These are phyloP conservation scores for Aspergillus sp. DNA, from an alignment of 2,329 filamentous ascomycete genomes.

Conservation along the genomic window DNA sequence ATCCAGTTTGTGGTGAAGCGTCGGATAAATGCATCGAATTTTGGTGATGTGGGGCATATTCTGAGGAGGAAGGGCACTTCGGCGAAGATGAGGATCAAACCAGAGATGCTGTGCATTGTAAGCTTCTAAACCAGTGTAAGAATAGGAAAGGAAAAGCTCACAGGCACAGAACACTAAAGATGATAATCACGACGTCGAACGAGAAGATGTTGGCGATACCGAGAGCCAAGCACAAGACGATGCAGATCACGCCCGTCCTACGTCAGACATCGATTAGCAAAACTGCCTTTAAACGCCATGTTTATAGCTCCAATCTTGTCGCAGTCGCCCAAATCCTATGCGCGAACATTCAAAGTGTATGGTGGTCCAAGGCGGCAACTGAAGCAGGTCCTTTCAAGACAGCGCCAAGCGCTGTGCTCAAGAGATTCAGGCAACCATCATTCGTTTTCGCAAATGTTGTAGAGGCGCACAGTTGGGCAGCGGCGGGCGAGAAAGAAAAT, in stretches of 20 bases:
- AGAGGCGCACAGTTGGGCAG: background rate
- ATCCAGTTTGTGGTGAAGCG: slow-evolving; percentile 95
- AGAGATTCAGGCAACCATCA: slow-evolving; percentile 24
- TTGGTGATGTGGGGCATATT: slow-evolving; percentile 91
- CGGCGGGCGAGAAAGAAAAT: slow-evolving; percentile 4
- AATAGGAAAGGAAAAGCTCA: slow-evolving; percentile 38
- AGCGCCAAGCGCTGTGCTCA: slow-evolving; percentile 21
- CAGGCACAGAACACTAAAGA: slow-evolving; percentile 62
- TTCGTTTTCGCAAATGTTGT: slow-evolving; percentile 12
- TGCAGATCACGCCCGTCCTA: slow-evolving; percentile 58
- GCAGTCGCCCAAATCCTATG: background rate
- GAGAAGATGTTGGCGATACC: slow-evolving; percentile 70
- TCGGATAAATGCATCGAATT: slow-evolving; percentile 87
- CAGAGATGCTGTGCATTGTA: slow-evolving; percentile 62
- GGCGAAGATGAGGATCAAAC: slow-evolving; percentile 76
- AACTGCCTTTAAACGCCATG: background rate
- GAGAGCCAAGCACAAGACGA: slow-evolving; percentile 66
- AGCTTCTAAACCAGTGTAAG: slow-evolving; percentile 25
- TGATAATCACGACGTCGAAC: slow-evolving; percentile 57
- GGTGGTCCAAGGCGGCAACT: background rate
- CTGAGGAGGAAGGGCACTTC: slow-evolving; percentile 92
- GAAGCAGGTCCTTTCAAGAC: slow-evolving; percentile 8
- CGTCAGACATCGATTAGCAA: slow-evolving; percentile 19
- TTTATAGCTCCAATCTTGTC: background rate
- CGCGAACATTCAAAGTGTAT: background rate